Percentiles rank a stretch among this genome's conserved stretches.
These are phyloP conservation scores for Cucumis cinereus DNA, from an alignment of 306 rosid genomes.

Conservation along the genomic window DNA sequence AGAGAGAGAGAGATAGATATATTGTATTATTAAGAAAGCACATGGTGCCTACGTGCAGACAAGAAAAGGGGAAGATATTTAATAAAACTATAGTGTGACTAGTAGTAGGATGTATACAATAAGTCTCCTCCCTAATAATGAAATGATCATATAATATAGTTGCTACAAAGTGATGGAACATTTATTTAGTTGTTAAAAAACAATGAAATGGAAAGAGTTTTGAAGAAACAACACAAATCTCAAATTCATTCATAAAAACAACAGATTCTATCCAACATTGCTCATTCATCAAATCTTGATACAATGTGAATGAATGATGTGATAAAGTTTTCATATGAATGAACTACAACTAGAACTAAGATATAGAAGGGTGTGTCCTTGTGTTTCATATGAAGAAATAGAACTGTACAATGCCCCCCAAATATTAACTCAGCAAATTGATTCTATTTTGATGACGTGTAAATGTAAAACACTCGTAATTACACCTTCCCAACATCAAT, in stretches of 20 bases:
- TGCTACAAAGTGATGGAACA: no score
- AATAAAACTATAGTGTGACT: no score
- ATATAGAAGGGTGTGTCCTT: neutral
- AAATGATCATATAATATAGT: no score
- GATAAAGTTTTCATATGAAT: neutral
- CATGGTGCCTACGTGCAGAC: neutral
- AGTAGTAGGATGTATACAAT: no score
- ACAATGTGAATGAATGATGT: neutral
- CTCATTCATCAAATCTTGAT: neutral
- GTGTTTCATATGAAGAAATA: neutral
- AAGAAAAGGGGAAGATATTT: neutral
- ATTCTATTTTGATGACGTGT: conserved; percentile 3
- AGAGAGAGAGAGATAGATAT: no score
- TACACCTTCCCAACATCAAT: neutral
- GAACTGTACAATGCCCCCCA: neutral
- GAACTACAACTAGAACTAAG: neutral
- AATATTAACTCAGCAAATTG: neutral
- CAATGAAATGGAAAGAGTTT: neutral
- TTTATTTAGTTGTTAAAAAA: no score
- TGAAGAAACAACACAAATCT: neutral
- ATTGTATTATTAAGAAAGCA: no score
- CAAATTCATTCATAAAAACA: neutral
- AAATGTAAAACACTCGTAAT: neutral
- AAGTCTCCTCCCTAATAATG: no score
- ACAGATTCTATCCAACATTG: neutral